phyloP scores from a whole-genome alignment of 768 basidiomycete genomes.

The Leucosporidium yakuticum region DNA sequence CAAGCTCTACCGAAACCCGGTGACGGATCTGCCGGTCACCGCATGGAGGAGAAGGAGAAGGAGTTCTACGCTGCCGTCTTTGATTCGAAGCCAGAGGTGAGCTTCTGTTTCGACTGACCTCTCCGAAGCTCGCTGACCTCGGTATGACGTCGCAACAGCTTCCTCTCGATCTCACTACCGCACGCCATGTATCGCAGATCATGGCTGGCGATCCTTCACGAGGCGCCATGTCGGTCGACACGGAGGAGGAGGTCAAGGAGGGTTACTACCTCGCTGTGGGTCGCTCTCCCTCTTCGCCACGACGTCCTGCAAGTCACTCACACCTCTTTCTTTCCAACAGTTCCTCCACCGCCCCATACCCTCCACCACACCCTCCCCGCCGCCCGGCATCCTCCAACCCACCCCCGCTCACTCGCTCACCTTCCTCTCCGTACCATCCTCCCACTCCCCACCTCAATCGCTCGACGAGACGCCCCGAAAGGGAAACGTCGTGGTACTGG shows the following conservation, averaged over 20 bases:
- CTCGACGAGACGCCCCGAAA: neutral
- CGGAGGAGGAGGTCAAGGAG: slow-evolving; percentile 21
- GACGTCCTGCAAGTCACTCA: accelerated
- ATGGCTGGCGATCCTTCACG: slow-evolving; percentile 29
- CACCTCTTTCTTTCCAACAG: neutral
- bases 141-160: neutral
- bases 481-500: neutral
- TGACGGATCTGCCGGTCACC: neutral
- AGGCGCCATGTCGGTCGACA: slow-evolving; percentile 31
- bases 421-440: slow-evolving; percentile 15
- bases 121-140: neutral
- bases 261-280: slow-evolving; percentile 18
- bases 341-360: slow-evolving; percentile 18
- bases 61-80: slow-evolving; percentile 32
- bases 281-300: neutral
- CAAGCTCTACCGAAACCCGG: slow-evolving; percentile 13
- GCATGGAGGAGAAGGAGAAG: slow-evolving; percentile 27
- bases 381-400: neutral
- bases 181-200: slow-evolving; percentile 24
- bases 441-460: slow-evolving; percentile 4
- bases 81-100: neutral
- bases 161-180: slow-evolving; percentile 10
- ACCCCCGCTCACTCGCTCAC: neutral
- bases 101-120: neutral
- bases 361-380: neutral